Conservation (phyloP, 345 rosid species). For the Eutrema japonicum region DNA sequence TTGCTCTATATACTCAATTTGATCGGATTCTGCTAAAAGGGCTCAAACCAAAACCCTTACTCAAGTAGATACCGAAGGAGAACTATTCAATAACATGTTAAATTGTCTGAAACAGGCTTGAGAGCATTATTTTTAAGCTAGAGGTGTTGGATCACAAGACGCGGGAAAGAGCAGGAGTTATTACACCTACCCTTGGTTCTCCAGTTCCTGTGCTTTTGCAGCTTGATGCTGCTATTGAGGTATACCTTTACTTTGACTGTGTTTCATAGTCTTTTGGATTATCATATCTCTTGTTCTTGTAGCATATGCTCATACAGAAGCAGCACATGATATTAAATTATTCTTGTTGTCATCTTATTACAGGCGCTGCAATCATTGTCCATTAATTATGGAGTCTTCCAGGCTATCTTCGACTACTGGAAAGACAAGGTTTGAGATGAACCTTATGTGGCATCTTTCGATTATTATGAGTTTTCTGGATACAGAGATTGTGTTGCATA, state of each 20-base stretch:
- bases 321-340: not conserved
- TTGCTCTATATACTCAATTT: conserved; percentile 7
- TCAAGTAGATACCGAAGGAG: not conserved
- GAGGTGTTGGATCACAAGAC: conserved; percentile 99
- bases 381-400: conserved; percentile 64
- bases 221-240: conserved; percentile 87
- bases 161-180: conserved; percentile 93
- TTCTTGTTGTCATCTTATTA: conserved; percentile 33
- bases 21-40: conserved; percentile 15
- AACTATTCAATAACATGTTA: not conserved
- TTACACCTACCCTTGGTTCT: conserved; percentile 80
- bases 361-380: conserved; percentile 81
- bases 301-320: not conserved
- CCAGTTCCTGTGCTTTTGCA: conserved; percentile 85
- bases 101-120: conserved; percentile 59
- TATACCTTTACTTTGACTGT: conserved; percentile 46
- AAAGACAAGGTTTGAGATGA: conserved; percentile 73
- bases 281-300: conserved; percentile 24
- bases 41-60: conserved; percentile 5
- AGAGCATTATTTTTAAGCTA: conserved; percentile 77
- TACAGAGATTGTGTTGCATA: conserved; percentile 1
- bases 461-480: conserved; percentile 15
- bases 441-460: not conserved
- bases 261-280: conserved; percentile 3
- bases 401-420: conserved; percentile 86